These are phyloP conservation scores for Penicillium frequentans DNA, from an alignment of 2,329 filamentous ascomycete genomes.

Conservation along the genomic window DNA sequence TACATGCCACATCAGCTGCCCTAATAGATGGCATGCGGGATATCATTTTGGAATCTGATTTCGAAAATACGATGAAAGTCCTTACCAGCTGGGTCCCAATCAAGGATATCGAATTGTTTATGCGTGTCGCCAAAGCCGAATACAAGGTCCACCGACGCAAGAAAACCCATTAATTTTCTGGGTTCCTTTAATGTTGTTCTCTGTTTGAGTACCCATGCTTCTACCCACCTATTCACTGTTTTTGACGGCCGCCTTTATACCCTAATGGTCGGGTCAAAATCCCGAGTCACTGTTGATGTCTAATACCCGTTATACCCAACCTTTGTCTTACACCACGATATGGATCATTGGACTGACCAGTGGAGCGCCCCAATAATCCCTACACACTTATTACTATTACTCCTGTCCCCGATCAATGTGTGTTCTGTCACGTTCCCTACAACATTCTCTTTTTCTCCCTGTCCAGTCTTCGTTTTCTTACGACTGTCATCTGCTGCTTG, in stretches of 20 bases:
- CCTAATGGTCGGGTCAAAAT: constrained; percentile 21
- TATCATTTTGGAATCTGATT: constrained; percentile 87
- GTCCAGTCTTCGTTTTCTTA: neutral
- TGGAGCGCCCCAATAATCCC: neutral
- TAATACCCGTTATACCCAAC: constrained; percentile 20
- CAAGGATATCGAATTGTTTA: constrained; percentile 88
- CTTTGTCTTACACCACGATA: neutral
- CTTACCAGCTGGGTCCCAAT: constrained; percentile 92
- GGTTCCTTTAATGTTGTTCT: neutral
- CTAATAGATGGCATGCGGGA: constrained; percentile 88
- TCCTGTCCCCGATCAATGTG: neutral
- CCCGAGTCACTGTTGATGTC: constrained; percentile 16
- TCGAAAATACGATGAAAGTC: constrained; percentile 97
- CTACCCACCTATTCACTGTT: constrained; percentile 6
- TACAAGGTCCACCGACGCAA: constrained; percentile 69
- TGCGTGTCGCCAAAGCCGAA: constrained; percentile 85
- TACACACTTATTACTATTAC: neutral
- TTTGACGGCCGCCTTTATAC: constrained; percentile 19
- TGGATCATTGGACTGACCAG: constrained; percentile 1
- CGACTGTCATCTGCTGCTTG: neutral
- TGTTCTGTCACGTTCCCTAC: neutral
- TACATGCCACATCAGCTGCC: constrained; percentile 87
- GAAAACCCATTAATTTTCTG: constrained; percentile 18
- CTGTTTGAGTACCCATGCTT: neutral
- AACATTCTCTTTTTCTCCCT: neutral